A percentile compares a stretch with the other conserved stretches of the same genome.
phyloP scores from a whole-genome alignment of 768 basidiomycete species.

The Russula foetens region DNA sequence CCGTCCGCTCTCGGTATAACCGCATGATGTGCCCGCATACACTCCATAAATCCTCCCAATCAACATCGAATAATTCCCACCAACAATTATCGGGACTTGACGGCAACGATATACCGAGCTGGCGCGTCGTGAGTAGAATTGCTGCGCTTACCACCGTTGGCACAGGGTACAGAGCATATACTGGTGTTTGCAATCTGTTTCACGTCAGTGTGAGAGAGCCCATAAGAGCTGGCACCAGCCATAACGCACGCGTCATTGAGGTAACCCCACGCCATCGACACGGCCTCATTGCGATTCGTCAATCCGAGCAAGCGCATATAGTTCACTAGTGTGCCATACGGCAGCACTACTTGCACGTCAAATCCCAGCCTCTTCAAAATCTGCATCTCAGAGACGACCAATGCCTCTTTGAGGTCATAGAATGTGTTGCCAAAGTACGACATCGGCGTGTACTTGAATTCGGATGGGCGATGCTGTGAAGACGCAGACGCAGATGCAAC shows the following conservation, averaged over 20 bases:
- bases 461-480: slow-evolving; percentile 22
- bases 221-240: not conserved
- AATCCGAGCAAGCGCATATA: slow-evolving; percentile 89
- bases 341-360: slow-evolving; percentile 86
- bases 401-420: slow-evolving; percentile 89
- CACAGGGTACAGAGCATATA: slow-evolving; percentile 84
- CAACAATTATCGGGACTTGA: slow-evolving; percentile 65
- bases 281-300: slow-evolving; percentile 58
- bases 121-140: slow-evolving; percentile 73
- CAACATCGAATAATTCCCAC: slow-evolving; percentile 93
- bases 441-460: slow-evolving; percentile 72
- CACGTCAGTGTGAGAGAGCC: not conserved
- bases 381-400: slow-evolving; percentile 96
- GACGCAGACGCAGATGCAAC: slow-evolving; percentile 29
- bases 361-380: slow-evolving; percentile 93
- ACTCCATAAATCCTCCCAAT: slow-evolving; percentile 82
- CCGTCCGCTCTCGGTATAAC: slow-evolving; percentile 53
- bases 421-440: slow-evolving; percentile 84
- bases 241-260: slow-evolving; percentile 86
- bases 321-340: slow-evolving; percentile 92
- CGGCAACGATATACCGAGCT: slow-evolving; percentile 67
- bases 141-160: slow-evolving; percentile 86
- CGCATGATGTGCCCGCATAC: slow-evolving; percentile 82
- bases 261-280: slow-evolving; percentile 85
- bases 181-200: slow-evolving; percentile 84